phyloP scores from a whole-genome alignment of 2,329 filamentous ascomycete species.

The Monilinia fructigena region DNA sequence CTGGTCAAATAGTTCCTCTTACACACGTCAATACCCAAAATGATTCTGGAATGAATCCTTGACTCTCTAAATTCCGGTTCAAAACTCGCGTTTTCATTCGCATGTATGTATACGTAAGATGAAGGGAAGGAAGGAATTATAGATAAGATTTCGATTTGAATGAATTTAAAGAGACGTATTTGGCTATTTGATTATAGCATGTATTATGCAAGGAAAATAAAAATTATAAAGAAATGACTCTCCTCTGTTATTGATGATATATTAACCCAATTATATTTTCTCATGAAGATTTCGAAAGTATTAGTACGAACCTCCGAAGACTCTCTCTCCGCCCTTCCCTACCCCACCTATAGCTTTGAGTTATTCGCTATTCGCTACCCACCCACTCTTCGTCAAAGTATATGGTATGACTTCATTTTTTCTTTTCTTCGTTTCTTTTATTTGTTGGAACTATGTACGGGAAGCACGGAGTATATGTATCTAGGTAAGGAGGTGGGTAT shows the following conservation, averaged over 20 bases:
- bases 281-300: not conserved
- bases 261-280: not conserved
- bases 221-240: constrained; percentile 21
- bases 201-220: constrained; percentile 16
- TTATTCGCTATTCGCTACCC: too few relatives aligned
- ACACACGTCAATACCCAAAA: constrained; percentile 3
- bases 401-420: too few relatives aligned
- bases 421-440: too few relatives aligned
- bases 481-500: too few relatives aligned
- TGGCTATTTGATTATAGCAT: constrained; percentile 12
- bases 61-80: not conserved
- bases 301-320: too few relatives aligned
- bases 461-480: too few relatives aligned
- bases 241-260: constrained; percentile 4
- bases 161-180: not conserved
- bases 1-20: constrained; percentile 3
- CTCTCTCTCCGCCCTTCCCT: too few relatives aligned
- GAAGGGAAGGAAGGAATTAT: constrained; percentile 16
- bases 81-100: not conserved
- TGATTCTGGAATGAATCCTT: constrained; percentile 5
- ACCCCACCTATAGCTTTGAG: too few relatives aligned
- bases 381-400: too few relatives aligned
- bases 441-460: too few relatives aligned
- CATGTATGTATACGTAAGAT: constrained; percentile 13
- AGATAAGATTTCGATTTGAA: constrained; percentile 1